Percentiles rank a stretch among this genome's conserved stretches.
phyloP scores from a whole-genome alignment of 169 alveolate genomes.

The Plasmodium sp. region DNA sequence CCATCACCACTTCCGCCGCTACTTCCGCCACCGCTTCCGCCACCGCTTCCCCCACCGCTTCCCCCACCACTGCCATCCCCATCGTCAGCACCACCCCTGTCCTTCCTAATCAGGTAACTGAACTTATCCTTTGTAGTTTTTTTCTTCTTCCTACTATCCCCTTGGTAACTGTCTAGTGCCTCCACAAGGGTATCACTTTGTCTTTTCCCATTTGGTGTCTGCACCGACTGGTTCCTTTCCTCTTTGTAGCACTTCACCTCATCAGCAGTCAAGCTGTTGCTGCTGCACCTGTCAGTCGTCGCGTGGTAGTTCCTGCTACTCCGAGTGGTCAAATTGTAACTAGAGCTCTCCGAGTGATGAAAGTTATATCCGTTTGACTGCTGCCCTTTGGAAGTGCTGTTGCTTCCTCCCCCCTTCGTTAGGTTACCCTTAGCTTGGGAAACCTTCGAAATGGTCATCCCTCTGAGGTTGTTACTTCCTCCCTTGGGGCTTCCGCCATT shows the following conservation, averaged over 20 bases:
- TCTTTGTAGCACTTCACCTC: neutral
- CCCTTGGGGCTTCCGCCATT: neutral
- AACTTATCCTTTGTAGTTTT: slow-evolving; percentile 17
- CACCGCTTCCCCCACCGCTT: too few relatives aligned
- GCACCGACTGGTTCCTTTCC: neutral
- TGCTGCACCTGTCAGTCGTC: neutral
- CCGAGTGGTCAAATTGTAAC: neutral
- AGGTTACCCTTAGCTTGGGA: neutral
- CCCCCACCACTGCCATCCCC: too few relatives aligned
- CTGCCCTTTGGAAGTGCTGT: neutral
- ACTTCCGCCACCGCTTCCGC: too few relatives aligned
- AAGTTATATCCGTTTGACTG: neutral
- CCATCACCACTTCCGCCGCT: too few relatives aligned
- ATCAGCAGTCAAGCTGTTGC: neutral
- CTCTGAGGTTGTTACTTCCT: neutral
- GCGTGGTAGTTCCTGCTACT: neutral
- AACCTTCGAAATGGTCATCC: neutral
- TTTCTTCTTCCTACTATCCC: slow-evolving; percentile 24
- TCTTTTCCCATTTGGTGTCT: neutral
- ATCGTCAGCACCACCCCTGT: neutral
- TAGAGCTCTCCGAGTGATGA: neutral
- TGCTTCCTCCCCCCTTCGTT: neutral
- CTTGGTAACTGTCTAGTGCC: neutral
- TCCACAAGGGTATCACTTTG: neutral
- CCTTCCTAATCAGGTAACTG: slow-evolving; percentile 18